Conservation (phyloP, 2,329 filamentous ascomycete genomes). For the Ophiostoma perfectum region DNA sequence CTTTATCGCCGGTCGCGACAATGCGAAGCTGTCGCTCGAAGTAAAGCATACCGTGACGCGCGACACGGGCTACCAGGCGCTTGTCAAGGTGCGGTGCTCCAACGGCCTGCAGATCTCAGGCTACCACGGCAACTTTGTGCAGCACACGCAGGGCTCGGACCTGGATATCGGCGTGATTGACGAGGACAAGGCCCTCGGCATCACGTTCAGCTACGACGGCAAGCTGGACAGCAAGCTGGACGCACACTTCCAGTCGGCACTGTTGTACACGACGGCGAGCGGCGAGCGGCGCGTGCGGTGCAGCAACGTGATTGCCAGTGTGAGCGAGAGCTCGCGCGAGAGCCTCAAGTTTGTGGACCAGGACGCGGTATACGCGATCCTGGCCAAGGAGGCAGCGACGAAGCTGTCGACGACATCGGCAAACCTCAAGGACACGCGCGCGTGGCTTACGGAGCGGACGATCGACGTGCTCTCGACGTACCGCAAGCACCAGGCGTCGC, state of each 20-base stretch:
- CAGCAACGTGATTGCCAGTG: conserved; percentile 86
- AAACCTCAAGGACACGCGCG: conserved; percentile 78
- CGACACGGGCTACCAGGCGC: conserved; percentile 88
- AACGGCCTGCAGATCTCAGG: conserved; percentile 87
- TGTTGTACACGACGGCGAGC: conserved; percentile 87
- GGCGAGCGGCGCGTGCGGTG: conserved; percentile 89
- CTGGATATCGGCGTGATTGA: conserved; percentile 90
- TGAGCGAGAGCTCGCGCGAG: conserved; percentile 78
- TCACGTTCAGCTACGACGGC: conserved; percentile 91
- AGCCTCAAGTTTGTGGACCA: conserved; percentile 92
- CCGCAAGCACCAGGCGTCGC: conserved; percentile 80
- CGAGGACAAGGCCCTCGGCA: conserved; percentile 85
- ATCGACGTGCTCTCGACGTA: conserved; percentile 90
- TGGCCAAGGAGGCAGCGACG: conserved; percentile 91
- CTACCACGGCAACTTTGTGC: conserved; percentile 96
- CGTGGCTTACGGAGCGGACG: conserved; percentile 79
- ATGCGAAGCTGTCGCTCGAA: conserved; percentile 75
- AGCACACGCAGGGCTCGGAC: conserved; percentile 91
- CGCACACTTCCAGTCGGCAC: conserved; percentile 91
- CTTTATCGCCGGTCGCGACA: conserved; percentile 82
- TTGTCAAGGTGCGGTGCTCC: conserved; percentile 98
- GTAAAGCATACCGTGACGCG: conserved; percentile 79
- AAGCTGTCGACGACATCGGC: conserved; percentile 66
- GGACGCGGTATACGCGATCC: conserved; percentile 79
- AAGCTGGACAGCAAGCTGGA: conserved; percentile 96